phyloP scores from a whole-genome alignment of 352 stramenopile genomes.

The Pythium chondricola region DNA sequence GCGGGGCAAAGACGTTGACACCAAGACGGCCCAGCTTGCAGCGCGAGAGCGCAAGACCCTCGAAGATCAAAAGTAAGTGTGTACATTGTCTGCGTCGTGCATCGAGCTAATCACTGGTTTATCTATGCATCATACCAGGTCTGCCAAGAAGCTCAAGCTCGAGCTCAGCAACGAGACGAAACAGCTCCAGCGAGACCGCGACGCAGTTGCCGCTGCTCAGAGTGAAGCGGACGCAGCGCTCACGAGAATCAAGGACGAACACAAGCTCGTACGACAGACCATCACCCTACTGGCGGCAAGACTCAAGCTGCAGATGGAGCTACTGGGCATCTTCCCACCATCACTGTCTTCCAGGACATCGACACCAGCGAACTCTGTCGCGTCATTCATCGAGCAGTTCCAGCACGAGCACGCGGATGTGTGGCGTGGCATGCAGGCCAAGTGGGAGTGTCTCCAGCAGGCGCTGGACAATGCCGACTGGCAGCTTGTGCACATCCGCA shows the following conservation, averaged over 20 bases:
- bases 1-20: conserved; percentile 32
- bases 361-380: conserved; percentile 12
- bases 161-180: conserved; percentile 25
- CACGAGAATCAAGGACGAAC: conserved; percentile 28
- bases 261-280: conserved; percentile 36
- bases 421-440: conserved; percentile 34
- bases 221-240: background rate
- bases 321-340: conserved; percentile 31
- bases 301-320: conserved; percentile 35
- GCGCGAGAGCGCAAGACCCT: conserved; percentile 25
- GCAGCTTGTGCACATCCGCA: conserved; percentile 55
- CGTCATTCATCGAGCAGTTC: conserved; percentile 22
- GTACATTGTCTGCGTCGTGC: background rate
- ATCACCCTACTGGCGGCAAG: conserved; percentile 37
- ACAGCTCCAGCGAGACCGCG: conserved; percentile 25
- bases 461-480: conserved; percentile 54
- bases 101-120: background rate
- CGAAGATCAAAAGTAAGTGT: conserved; percentile 46
- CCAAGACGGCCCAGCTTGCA: conserved; percentile 24
- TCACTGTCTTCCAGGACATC: background rate
- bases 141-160: conserved; percentile 36
- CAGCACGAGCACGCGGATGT: conserved; percentile 24
- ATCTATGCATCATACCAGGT: conserved; percentile 10
- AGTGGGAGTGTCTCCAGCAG: conserved; percentile 41
- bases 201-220: conserved; percentile 1